phyloP scores from a whole-genome alignment of 2,329 filamentous ascomycete species.

The Talaromyces funiculosus region DNA sequence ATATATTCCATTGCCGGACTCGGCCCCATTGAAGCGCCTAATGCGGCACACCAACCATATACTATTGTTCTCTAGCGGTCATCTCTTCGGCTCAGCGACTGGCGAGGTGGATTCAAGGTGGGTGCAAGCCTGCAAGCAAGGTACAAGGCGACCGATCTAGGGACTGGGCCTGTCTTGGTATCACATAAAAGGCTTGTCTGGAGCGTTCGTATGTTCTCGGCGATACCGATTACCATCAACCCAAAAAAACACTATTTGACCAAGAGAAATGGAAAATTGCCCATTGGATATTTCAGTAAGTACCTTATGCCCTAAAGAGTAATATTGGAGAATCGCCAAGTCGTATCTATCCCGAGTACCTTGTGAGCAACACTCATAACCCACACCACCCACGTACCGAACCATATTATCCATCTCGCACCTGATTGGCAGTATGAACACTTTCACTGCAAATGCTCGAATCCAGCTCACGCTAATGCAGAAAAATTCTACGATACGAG shows the following conservation, averaged over 20 bases:
- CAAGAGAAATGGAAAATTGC: background rate
- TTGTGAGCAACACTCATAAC: constrained; percentile 6
- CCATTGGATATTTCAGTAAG: background rate
- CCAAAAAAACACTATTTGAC: background rate
- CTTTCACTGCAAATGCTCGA: background rate
- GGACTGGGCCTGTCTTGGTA: background rate
- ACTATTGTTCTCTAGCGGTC: background rate
- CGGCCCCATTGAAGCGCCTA: background rate
- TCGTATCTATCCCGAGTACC: constrained; percentile 1
- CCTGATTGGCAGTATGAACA: background rate
- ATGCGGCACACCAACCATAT: background rate
- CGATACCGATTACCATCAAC: too few species aligned
- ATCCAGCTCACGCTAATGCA: background rate
- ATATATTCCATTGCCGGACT: background rate
- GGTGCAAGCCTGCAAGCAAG: too few species aligned
- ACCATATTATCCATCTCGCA: background rate
- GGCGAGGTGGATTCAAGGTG: too few species aligned
- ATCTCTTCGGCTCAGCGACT: background rate
- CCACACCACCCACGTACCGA: background rate
- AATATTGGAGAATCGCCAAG: too few species aligned
- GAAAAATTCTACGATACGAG: background rate
- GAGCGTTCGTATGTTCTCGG: background rate
- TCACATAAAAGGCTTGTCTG: background rate
- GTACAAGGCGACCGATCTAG: background rate
- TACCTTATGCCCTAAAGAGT: background rate